Conservation (phyloP, 2,329 filamentous ascomycete genomes). For the Bimuria novae-zelandiae region DNA sequence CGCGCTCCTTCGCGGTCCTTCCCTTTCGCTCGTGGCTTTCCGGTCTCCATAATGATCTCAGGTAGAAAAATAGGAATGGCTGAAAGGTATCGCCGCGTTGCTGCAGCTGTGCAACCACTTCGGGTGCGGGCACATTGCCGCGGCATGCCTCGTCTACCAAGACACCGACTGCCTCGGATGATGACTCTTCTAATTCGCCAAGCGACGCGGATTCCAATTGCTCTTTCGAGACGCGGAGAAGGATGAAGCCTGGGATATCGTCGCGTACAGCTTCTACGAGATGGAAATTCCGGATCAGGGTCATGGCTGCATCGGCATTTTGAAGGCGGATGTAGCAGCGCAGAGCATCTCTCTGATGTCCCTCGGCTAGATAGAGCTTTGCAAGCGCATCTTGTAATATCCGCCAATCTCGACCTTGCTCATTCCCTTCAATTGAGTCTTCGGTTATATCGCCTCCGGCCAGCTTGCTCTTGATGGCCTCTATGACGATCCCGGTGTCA, state of each 20-base stretch:
- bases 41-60: constrained; percentile 83
- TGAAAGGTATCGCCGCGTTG: constrained; percentile 62
- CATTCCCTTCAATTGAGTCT: constrained; percentile 74
- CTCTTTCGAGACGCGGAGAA: constrained; percentile 78
- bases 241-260: constrained; percentile 86
- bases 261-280: constrained; percentile 87
- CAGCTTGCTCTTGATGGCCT: constrained; percentile 80
- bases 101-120: constrained; percentile 79
- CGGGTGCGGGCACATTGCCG: constrained; percentile 77
- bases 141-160: constrained; percentile 91
- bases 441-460: constrained; percentile 74
- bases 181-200: constrained; percentile 76
- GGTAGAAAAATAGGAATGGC: constrained; percentile 89
- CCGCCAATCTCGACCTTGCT: constrained; percentile 79
- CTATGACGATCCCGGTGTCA: constrained; percentile 74
- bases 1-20: constrained; percentile 46
- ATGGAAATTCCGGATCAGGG: constrained; percentile 82
- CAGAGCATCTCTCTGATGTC: constrained; percentile 81
- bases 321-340: constrained; percentile 88
- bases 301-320: constrained; percentile 87
- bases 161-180: constrained; percentile 80
- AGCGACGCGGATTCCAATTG: constrained; percentile 68
- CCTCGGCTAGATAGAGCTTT: constrained; percentile 80
- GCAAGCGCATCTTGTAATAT: constrained; percentile 87
- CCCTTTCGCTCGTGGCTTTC: constrained; percentile 59